Evolutionary conservation across 2,329 filamentous ascomycete genomes (phyloP), one percentile per base, ranked within the genome.

Genomic region (Pseudogymnoascus sp.): DNA sequence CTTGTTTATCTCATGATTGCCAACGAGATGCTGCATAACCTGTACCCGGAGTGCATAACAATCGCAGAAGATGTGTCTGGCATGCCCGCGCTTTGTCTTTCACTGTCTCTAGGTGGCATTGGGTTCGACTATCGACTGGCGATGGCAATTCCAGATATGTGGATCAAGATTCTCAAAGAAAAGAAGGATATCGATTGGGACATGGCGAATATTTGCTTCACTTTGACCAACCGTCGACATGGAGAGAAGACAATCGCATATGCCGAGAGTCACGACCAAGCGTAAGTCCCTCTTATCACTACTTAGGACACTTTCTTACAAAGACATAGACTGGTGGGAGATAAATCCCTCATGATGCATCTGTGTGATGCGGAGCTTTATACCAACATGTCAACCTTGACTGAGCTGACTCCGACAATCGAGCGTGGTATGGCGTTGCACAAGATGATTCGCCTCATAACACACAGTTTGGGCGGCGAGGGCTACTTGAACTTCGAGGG

Each of bases 191-290:
- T 70, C 59, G 81, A 91, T 66, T 99, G 95, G 95, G 90, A 97
- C 71, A 89, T 99, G 76, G 86, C 84, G 63, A 88, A 84, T 68
- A 89, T 99, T 61, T 87, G 87, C 74, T 93, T 88, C 78, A 97
- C 92, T 0, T 79, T 99, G 64, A 96, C 90, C 21, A 97, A 99
- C 77, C 85, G 95, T 63, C 87, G 95, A 28, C 91, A 97, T 71
- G 93, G 93, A 56, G 95, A 99, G 77, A 97, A 97, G 83, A 97
- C 93, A 0, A 97, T 99, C 72, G 95, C 95, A 3, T 99, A 99
- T 73, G 91, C 90, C 64, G 95, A 99, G 75, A 96, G 91, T 69
- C 95, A 99, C 74, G 95, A 99, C 72, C 95, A 99, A 84, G 93
- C 95, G 89, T 96, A 82, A 80, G 90, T 83, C 31, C 5, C 62